Base-by-base conservation (phyloP, 2,329 filamentous ascomycete genomes). In the Dendryphion nanum region DNA sequence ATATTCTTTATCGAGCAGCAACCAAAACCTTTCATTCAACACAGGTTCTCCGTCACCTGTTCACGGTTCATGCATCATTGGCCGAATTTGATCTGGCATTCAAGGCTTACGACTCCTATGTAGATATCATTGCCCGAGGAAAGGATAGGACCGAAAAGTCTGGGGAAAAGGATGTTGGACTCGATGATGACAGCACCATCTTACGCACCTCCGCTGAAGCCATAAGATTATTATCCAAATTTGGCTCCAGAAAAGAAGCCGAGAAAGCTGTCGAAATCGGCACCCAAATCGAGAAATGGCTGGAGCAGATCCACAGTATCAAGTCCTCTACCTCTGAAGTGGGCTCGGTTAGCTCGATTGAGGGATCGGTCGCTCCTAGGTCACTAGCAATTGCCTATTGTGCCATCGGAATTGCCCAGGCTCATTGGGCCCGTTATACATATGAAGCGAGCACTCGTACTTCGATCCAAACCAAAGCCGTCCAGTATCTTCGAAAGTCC, bases 1-100 rank as follows among this genome's bases (percentile, higher is more conserved):
- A 83, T 54, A 86, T 89, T 18, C 75, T 98, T 5, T 98, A 97
- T 65, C 85, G 85, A 26, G 88, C 90, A 16, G 88, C 91, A 6
- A 89, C 86, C 7, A 95, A 93, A 65, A 95, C 90, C 0, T 98
- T 93, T 58, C 93, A 98, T 66, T 98, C 93, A 1, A 95, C 91
- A 1, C 74, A 89, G 7, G 86, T 97, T 45, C 71, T 98, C 19
- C 79, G 91, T 41, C 81, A 90, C 54, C 75, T 98, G 0, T 97
- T 97, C 60, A 84, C 82, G 8, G 85, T 95, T 2, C 93, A 98
- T 63, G 75, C 91, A 14, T 80, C 89, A 2, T 74, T 96, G 14
- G 89, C 89, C 6, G 91, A 98, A 52, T 97, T 96, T 50, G 88
- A 95, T 39, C 72, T 97, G 33, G 90, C 90, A 1, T 83, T 95